Percentiles rank a stretch among this genome's conserved stretches.
Conservation (phyloP, 768 basidiomycete genomes). For the Trametes cinnabarina region DNA sequence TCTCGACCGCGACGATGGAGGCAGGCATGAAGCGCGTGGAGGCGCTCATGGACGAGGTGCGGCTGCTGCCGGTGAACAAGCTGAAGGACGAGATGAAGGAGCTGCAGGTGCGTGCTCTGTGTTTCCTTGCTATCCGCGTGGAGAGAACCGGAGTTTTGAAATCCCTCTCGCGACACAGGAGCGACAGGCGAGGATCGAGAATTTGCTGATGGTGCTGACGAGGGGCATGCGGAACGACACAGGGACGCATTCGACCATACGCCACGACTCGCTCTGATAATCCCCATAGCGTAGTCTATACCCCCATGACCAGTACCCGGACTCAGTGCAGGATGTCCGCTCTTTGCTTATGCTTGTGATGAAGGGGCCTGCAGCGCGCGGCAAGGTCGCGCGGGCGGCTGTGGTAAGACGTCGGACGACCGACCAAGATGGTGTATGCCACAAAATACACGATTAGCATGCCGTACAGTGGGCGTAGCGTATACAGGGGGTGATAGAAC, state of each 20-base stretch:
- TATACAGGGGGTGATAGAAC: neutral
- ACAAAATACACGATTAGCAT: neutral
- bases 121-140: too few relatives aligned
- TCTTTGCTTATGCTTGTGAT: too few relatives aligned
- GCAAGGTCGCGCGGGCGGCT: too few relatives aligned
- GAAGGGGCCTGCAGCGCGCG: too few relatives aligned
- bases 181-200: constrained; percentile 77
- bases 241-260: constrained; percentile 15
- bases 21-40: constrained; percentile 56
- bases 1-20: constrained; percentile 34
- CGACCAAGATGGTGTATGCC: too few relatives aligned
- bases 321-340: too few relatives aligned
- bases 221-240: constrained; percentile 55
- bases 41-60: constrained; percentile 59
- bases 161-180: constrained; percentile 29
- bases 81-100: constrained; percentile 83
- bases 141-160: neutral
- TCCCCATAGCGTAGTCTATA: neutral
- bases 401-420: too few relatives aligned
- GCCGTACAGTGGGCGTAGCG: neutral
- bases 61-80: constrained; percentile 58
- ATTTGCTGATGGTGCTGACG: constrained; percentile 64
- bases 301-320: too few relatives aligned
- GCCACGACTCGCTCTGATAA: constrained; percentile 25
- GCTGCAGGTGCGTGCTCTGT: constrained; percentile 52